A percentile compares a stretch with the other conserved stretches of the same genome.
Conservation (phyloP, 2,329 filamentous ascomycete genomes). For the Colletotrichum sp. region DNA sequence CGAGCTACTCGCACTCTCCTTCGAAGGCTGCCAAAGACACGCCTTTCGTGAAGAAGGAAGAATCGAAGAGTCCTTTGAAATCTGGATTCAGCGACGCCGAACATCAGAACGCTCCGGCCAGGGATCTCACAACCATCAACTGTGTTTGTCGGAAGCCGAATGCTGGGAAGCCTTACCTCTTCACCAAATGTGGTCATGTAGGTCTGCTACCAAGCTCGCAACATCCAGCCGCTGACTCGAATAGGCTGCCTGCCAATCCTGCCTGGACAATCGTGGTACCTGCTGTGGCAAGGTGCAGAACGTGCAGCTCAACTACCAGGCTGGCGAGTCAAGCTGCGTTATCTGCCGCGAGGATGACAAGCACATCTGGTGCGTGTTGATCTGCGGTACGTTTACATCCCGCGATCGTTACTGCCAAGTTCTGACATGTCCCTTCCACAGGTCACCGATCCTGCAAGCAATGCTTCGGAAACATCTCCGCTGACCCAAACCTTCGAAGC, state of each 20-base stretch:
- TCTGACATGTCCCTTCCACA: not conserved
- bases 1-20: not conserved
- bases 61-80: not conserved
- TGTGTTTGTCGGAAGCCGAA: not conserved
- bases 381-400: not conserved
- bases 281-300: not conserved
- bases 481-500: not conserved
- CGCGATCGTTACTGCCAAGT: no score
- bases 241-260: not conserved
- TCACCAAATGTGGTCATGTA: not conserved
- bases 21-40: not conserved
- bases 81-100: not conserved
- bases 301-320: not conserved
- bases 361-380: not conserved
- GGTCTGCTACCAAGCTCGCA: not conserved
- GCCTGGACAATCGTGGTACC: not conserved
- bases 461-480: not conserved
- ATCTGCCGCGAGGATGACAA: not conserved
- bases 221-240: not conserved
- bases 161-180: not conserved
- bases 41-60: not conserved
- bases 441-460: not conserved
- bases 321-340: not conserved
- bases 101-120: not conserved
- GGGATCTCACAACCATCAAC: not conserved